Conservation (phyloP, 768 basidiomycete genomes). For the Russula foetens region DNA sequence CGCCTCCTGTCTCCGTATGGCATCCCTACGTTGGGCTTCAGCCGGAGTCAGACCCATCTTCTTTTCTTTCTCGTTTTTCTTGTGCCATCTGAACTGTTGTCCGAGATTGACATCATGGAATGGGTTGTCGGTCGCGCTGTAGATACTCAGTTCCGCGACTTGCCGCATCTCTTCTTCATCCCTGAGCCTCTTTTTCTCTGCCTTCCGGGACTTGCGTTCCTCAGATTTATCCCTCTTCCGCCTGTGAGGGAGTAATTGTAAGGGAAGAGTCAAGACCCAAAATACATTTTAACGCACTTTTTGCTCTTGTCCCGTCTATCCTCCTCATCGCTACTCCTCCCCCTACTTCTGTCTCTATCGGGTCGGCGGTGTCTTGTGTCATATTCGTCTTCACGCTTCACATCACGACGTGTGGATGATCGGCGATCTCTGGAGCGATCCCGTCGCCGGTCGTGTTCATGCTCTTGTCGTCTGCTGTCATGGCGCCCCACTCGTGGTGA, state of each 20-base stretch:
- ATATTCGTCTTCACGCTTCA: constrained; percentile 20
- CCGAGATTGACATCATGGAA: constrained; percentile 96
- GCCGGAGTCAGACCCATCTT: constrained; percentile 75
- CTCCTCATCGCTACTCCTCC: constrained; percentile 25
- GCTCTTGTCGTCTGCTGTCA: not conserved
- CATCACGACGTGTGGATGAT: constrained; percentile 1
- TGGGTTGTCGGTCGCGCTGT: constrained; percentile 94
- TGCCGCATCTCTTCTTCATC: constrained; percentile 89
- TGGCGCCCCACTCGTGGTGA: constrained; percentile 9
- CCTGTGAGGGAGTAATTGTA: constrained; percentile 31
- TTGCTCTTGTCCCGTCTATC: constrained; percentile 29
- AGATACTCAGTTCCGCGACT: constrained; percentile 91
- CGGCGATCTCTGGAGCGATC: constrained; percentile 2
- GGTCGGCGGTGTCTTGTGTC: constrained; percentile 22
- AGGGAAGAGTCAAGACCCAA: not conserved
- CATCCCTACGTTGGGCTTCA: constrained; percentile 76
- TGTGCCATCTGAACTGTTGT: constrained; percentile 97
- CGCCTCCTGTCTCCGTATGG: constrained; percentile 75
- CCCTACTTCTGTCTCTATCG: constrained; percentile 26
- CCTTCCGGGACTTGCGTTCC: constrained; percentile 76
- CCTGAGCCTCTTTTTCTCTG: constrained; percentile 74
- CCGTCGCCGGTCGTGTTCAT: not conserved
- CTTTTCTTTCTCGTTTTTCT: constrained; percentile 94
- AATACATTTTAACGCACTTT: constrained; percentile 33
- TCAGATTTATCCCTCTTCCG: constrained; percentile 84